phyloP scores from a whole-genome alignment of 768 basidiomycete genomes.

The Favolaschia claudopus region DNA sequence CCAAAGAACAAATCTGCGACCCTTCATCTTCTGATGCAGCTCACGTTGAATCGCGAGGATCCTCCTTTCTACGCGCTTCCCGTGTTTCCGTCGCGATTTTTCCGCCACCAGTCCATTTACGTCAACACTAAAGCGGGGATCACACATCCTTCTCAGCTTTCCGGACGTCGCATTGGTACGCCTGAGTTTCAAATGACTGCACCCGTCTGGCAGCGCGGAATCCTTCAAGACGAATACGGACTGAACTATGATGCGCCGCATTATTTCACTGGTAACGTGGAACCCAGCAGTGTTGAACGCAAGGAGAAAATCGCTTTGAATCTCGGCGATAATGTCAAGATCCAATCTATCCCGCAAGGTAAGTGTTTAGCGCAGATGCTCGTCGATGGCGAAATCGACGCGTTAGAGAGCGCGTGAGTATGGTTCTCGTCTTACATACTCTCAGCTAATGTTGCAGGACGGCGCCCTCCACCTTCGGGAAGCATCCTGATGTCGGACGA shows the following conservation, averaged over 20 bases:
- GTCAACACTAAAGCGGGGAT: constrained; percentile 26
- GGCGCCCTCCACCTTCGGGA: constrained; percentile 25
- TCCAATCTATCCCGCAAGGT: constrained; percentile 19
- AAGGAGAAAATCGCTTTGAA: constrained; percentile 27
- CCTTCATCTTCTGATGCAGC: neutral
- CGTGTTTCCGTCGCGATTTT: constrained; percentile 27
- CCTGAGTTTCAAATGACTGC: constrained; percentile 32
- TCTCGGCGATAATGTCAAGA: constrained; percentile 25
- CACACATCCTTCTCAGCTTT: constrained; percentile 19
- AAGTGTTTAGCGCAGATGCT: constrained; percentile 29
- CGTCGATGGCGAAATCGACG: constrained; percentile 28
- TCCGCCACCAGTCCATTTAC: constrained; percentile 31
- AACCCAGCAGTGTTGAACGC: constrained; percentile 21
- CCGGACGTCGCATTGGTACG: constrained; percentile 25
- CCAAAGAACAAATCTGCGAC: neutral
- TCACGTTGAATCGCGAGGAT: constrained; percentile 18
- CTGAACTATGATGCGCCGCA: constrained; percentile 21
- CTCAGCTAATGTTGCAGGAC: constrained; percentile 6
- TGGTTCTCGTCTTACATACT: neutral
- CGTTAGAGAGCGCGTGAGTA: constrained; percentile 26
- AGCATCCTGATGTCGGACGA: constrained; percentile 21
- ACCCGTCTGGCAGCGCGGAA: constrained; percentile 29
- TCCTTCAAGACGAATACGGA: constrained; percentile 26
- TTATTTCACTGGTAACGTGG: constrained; percentile 27
- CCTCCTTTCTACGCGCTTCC: constrained; percentile 29